Percentiles rank a stretch among this genome's conserved stretches.
These are phyloP conservation scores for Boeremia lycopersici DNA, from an alignment of 2,329 filamentous ascomycete species.

Conservation along the genomic window DNA sequence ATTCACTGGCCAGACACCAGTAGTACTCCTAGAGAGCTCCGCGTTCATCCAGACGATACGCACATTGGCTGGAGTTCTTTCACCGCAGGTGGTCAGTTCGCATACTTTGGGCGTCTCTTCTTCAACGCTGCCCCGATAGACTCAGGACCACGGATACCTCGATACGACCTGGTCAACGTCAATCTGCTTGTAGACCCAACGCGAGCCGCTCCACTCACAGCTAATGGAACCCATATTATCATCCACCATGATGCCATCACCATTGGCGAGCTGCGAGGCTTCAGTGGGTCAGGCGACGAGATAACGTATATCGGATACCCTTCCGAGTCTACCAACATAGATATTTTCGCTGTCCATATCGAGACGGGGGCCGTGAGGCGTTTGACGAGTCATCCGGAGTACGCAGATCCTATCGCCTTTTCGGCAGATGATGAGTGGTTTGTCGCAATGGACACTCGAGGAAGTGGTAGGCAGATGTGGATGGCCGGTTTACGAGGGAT, in stretches of 20 bases:
- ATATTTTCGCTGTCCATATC: constrained; percentile 52
- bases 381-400: constrained; percentile 54
- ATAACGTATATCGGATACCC: constrained; percentile 51
- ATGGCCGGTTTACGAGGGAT: constrained; percentile 50
- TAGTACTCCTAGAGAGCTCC: constrained; percentile 50
- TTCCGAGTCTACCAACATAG: constrained; percentile 53
- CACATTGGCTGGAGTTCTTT: constrained; percentile 55
- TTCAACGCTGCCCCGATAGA: constrained; percentile 49
- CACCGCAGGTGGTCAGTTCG: constrained; percentile 28
- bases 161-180: constrained; percentile 52
- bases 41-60: constrained; percentile 53
- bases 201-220: neutral
- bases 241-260: constrained; percentile 42
- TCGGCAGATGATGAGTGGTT: constrained; percentile 54
- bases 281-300: constrained; percentile 51
- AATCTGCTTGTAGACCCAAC: constrained; percentile 35
- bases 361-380: constrained; percentile 50
- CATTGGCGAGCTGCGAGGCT: constrained; percentile 55
- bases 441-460: constrained; percentile 54
- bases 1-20: constrained; percentile 48
- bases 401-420: constrained; percentile 52
- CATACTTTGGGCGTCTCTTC: constrained; percentile 48
- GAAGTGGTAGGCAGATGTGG: constrained; percentile 52
- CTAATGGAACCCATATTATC: constrained; percentile 34
- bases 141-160: constrained; percentile 9